These are phyloP conservation scores for Alternaria viburni DNA, from an alignment of 2,329 filamentous ascomycete species.

Conservation along the genomic window DNA sequence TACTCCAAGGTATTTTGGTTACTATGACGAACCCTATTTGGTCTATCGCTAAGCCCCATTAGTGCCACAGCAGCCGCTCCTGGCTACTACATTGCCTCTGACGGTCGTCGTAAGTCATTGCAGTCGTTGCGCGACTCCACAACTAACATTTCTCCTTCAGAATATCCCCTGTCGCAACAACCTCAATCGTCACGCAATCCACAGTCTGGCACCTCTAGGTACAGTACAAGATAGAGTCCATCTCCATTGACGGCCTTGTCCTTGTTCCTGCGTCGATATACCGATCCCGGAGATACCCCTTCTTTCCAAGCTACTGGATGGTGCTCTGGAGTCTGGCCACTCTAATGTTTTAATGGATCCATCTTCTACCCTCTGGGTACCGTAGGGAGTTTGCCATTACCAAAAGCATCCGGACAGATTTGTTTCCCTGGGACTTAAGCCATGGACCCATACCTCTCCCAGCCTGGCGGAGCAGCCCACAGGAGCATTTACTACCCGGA, in stretches of 20 bases:
- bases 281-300: slow-evolving; percentile 46
- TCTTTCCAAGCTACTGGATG: slow-evolving; percentile 37
- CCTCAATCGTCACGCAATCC: slow-evolving; percentile 34
- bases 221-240: slow-evolving; percentile 36
- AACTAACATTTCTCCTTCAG: slow-evolving; percentile 33
- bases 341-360: slow-evolving; percentile 34
- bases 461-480: slow-evolving; percentile 14
- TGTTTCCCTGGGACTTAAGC: slow-evolving; percentile 23
- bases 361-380: slow-evolving; percentile 31
- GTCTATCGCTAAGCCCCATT: slow-evolving; percentile 49
- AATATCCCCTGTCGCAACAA: slow-evolving; percentile 42
- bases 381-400: slow-evolving; percentile 30
- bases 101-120: slow-evolving; percentile 46
- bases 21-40: slow-evolving; percentile 46
- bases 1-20: slow-evolving; percentile 52
- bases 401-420: slow-evolving; percentile 33
- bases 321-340: slow-evolving; percentile 39
- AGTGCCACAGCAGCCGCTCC: slow-evolving; percentile 41
- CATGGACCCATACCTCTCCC: slow-evolving; percentile 18
- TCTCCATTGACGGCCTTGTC: slow-evolving; percentile 31
- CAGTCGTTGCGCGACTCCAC: not conserved
- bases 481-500: slow-evolving; percentile 19
- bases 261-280: slow-evolving; percentile 40
- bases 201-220: slow-evolving; percentile 29
- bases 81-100: slow-evolving; percentile 48